phyloP scores from a whole-genome alignment of 257 asterid genomes.

The Fraxinus cuspidata region DNA sequence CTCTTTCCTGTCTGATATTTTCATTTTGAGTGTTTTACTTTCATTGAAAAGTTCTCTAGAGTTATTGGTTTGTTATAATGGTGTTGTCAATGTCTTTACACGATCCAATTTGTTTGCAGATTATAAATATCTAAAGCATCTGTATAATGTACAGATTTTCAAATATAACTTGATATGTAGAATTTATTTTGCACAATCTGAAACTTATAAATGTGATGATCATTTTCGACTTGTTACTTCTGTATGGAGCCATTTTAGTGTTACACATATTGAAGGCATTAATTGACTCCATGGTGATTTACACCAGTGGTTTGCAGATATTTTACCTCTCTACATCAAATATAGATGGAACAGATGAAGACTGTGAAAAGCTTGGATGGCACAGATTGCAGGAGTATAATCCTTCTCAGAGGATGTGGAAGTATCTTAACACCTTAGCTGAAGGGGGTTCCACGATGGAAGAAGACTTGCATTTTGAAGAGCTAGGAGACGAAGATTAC shows the following conservation, averaged over 20 bases:
- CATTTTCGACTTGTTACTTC: neutral
- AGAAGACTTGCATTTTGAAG: conserved; percentile 68
- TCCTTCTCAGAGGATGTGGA: conserved; percentile 70
- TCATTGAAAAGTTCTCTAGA: neutral
- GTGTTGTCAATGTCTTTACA: neutral
- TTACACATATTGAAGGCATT: conserved; percentile 11
- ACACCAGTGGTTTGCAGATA: conserved; percentile 79
- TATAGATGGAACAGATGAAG: conserved; percentile 64
- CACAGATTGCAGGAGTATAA: conserved; percentile 67
- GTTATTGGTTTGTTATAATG: neutral
- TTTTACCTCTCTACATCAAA: conserved; percentile 75
- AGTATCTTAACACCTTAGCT: conserved; percentile 59
- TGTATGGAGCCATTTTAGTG: neutral
- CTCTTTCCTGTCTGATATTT: neutral
- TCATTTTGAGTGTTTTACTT: neutral
- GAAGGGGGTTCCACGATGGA: conserved; percentile 47
- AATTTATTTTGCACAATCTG: neutral
- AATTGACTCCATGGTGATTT: conserved; percentile 33
- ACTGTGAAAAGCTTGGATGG: conserved; percentile 84
- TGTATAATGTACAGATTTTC: neutral
- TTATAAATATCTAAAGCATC: neutral
- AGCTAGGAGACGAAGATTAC: conserved; percentile 85
- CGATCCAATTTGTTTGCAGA: neutral
- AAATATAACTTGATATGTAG: neutral
- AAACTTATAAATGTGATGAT: neutral